A percentile compares a stretch with the other conserved stretches of the same genome.
These are phyloP conservation scores for Zygoascus bituminiphila DNA, from an alignment of 805 yeast genomes.

Conservation along the genomic window DNA sequence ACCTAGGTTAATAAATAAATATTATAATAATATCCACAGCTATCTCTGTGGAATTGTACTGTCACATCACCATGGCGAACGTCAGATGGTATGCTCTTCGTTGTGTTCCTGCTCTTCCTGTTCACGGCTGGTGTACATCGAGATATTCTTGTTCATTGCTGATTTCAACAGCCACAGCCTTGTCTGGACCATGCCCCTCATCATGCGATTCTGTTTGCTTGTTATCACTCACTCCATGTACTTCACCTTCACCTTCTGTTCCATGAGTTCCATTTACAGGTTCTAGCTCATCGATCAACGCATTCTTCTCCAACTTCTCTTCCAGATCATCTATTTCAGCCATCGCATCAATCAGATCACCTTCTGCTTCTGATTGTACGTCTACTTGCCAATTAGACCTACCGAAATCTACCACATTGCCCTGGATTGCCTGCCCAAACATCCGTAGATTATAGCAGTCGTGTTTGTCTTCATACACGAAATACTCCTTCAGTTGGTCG, in stretches of 20 bases:
- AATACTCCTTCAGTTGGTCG: background rate
- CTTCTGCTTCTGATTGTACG: background rate
- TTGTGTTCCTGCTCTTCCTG: too few species aligned
- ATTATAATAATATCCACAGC: too few species aligned
- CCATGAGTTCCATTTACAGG: background rate
- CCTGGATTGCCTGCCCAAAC: conserved; percentile 12
- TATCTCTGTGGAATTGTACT: too few species aligned
- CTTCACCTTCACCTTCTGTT: background rate
- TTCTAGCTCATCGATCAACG: background rate
- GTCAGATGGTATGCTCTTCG: too few species aligned
- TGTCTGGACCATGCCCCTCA: too few species aligned
- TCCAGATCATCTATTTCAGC: background rate
- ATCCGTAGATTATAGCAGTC: background rate
- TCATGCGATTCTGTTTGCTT: too few species aligned
- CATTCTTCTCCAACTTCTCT: background rate
- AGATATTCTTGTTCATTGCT: too few species aligned
- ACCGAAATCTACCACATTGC: conserved; percentile 18
- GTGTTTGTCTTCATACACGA: background rate
- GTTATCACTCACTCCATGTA: too few species aligned
- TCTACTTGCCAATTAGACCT: background rate
- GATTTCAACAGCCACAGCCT: too few species aligned
- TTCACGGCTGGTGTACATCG: too few species aligned
- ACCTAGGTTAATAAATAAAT: too few species aligned
- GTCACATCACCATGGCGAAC: too few species aligned
- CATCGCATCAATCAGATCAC: background rate